phyloP scores from a whole-genome alignment of 768 basidiomycete genomes.

The Xerocomellus dryophilus region DNA sequence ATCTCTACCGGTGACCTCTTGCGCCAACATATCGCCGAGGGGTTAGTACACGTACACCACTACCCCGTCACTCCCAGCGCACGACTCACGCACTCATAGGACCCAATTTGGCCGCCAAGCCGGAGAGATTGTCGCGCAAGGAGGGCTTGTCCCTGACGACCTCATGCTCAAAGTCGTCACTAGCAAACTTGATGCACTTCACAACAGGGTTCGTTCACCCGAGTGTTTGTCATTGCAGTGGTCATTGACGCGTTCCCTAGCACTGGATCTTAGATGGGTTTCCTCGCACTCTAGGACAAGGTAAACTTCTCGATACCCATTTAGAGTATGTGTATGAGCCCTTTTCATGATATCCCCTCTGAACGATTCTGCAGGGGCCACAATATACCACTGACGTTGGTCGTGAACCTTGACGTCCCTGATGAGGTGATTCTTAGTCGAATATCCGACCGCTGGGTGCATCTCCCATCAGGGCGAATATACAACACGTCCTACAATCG shows the following conservation, averaged over 20 bases:
- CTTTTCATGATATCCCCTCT: neutral
- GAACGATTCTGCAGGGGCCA: conserved; percentile 44
- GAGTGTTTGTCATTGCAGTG: neutral
- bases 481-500: conserved; percentile 89
- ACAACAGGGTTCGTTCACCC: conserved; percentile 53
- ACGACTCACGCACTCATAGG: conserved; percentile 30
- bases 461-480: conserved; percentile 81
- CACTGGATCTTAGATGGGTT: conserved; percentile 94
- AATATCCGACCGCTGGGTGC: conserved; percentile 89
- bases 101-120: conserved; percentile 73
- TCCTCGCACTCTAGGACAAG: conserved; percentile 85
- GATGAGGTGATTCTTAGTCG: conserved; percentile 82
- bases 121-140: conserved; percentile 74
- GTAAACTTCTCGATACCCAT: conserved; percentile 70
- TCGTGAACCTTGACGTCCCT: conserved; percentile 86
- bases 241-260: conserved; percentile 34
- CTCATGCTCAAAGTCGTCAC: conserved; percentile 76
- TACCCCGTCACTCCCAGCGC: neutral
- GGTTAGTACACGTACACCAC: conserved; percentile 12
- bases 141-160: conserved; percentile 75
- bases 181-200: conserved; percentile 62
- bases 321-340: conserved; percentile 49
- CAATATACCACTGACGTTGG: conserved; percentile 66
- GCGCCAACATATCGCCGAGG: conserved; percentile 76
- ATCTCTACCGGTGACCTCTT: conserved; percentile 85